phyloP scores from a whole-genome alignment of 768 basidiomycete species.

The Serendipita sp. region DNA sequence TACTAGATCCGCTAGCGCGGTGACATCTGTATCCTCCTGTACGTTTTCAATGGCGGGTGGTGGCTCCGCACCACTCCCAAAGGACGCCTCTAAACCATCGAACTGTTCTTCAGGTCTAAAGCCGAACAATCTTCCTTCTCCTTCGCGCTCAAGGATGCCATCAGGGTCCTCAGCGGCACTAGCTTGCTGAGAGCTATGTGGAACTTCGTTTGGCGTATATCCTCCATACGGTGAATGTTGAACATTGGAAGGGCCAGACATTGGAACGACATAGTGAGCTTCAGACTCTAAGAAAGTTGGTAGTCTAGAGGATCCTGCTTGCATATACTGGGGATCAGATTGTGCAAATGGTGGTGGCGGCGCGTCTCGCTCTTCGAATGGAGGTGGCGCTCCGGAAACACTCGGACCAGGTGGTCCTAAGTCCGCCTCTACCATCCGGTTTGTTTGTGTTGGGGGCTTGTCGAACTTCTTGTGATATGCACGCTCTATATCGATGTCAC shows the following conservation, averaged over 20 bases:
- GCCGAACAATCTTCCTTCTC: constrained; percentile 68
- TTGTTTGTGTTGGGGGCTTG: constrained; percentile 54
- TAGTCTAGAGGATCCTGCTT: constrained; percentile 25
- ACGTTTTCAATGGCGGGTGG: constrained; percentile 67
- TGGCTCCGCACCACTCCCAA: constrained; percentile 47
- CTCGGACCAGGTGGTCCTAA: constrained; percentile 56
- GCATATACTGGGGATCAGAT: not conserved
- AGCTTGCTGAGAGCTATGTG: not conserved
- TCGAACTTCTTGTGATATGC: constrained; percentile 85
- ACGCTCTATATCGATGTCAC: constrained; percentile 38
- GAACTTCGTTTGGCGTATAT: not conserved
- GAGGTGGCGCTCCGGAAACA: constrained; percentile 53
- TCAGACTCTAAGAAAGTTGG: constrained; percentile 75
- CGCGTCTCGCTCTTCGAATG: constrained; percentile 69
- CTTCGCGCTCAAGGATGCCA: constrained; percentile 17
- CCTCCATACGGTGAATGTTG: not conserved
- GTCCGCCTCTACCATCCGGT: constrained; percentile 51
- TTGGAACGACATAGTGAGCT: constrained; percentile 53
- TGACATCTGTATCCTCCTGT: constrained; percentile 51
- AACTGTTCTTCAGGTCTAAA: constrained; percentile 58
- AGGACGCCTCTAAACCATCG: constrained; percentile 60
- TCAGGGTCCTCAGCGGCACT: not conserved
- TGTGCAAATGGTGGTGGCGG: constrained; percentile 46
- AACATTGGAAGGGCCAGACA: constrained; percentile 19
- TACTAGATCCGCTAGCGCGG: constrained; percentile 38